Conservation (phyloP, 495 filamentous ascomycete genomes). For the Aspergillus bridgeri region DNA sequence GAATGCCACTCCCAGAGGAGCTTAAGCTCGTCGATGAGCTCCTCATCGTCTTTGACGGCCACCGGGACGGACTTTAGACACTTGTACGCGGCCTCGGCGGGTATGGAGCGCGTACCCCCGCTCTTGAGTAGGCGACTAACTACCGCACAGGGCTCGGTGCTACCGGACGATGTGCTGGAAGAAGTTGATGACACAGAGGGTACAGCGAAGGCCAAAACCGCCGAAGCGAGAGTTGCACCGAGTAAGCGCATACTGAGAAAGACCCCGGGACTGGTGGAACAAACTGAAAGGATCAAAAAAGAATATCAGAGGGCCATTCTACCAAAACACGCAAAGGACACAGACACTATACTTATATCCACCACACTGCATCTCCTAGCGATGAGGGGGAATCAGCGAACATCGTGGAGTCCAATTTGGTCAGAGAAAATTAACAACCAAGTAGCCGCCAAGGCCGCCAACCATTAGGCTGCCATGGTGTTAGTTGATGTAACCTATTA, state of each 20-base stretch:
- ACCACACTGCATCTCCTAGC: not conserved
- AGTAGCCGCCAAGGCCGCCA: too few species aligned
- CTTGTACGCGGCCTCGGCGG: slow-evolving; percentile 13
- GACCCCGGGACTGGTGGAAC: not conserved
- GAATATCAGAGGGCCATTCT: not conserved
- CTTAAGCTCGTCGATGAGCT: slow-evolving; percentile 11
- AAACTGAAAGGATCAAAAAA: not conserved
- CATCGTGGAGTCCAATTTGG: not conserved
- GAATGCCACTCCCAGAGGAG: slow-evolving; percentile 14
- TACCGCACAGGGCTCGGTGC: slow-evolving; percentile 3
- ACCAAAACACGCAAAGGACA: not conserved
- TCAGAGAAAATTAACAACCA: too few species aligned
- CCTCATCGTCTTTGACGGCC: slow-evolving; percentile 4
- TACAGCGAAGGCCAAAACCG: slow-evolving; percentile 2
- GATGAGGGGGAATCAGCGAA: not conserved
- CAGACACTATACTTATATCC: not conserved
- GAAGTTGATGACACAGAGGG: not conserved
- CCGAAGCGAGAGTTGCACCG: slow-evolving; percentile 1
- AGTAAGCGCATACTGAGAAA: slow-evolving; percentile 3
- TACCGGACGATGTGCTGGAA: not conserved
- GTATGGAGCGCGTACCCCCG: not conserved
- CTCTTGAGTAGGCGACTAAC: not conserved
- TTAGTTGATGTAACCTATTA: too few species aligned
- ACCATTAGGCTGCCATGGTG: too few species aligned
- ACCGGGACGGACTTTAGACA: slow-evolving; percentile 19